Conservation (phyloP, 73 alveolate species). For the Loxodes magnus region DNA sequence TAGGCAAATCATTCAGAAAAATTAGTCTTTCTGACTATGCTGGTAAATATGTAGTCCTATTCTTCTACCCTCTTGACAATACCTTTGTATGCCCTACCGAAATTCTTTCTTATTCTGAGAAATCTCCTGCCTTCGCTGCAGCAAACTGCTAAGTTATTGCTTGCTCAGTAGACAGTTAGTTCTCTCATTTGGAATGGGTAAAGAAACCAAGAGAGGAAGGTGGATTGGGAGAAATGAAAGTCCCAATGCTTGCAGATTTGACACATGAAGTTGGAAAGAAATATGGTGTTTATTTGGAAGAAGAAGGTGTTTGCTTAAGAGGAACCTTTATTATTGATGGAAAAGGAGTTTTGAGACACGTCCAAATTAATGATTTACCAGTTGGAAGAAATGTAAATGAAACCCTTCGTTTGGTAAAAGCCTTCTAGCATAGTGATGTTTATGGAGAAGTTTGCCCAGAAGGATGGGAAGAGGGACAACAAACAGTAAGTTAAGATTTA, state of each 20-base stretch:
- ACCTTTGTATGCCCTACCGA: constrained; percentile 99
- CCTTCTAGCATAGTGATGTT: constrained; percentile 92
- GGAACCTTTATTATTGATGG: constrained; percentile 94
- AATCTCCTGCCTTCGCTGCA: constrained; percentile 75
- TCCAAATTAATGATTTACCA: constrained; percentile 90
- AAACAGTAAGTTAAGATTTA: too few relatives aligned
- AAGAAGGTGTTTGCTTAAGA: constrained; percentile 81
- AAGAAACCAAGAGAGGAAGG: constrained; percentile 89
- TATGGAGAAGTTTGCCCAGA: constrained; percentile 98
- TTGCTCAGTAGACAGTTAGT: constrained; percentile 89
- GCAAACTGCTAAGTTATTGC: constrained; percentile 78
- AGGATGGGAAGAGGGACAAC: constrained; percentile 88
- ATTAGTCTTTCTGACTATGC: constrained; percentile 75
- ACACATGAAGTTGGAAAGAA: constrained; percentile 76
- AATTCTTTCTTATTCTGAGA: constrained; percentile 71
- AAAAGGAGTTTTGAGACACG: constrained; percentile 84
- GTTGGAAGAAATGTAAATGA: constrained; percentile 97
- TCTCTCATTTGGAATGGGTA: constrained; percentile 82
- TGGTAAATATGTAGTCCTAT: constrained; percentile 94
- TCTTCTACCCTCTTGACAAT: constrained; percentile 99
- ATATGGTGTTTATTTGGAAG: constrained; percentile 73
- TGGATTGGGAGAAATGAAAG: constrained; percentile 93
- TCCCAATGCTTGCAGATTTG: constrained; percentile 90
- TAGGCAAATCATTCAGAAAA: constrained; percentile 57
- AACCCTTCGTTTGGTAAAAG: constrained; percentile 87